A percentile compares a stretch with the other conserved stretches of the same genome.
Evolutionary conservation across 2,329 filamentous ascomycete species (phyloP).

Genomic region (Cladophialophora carrionii): DNA sequence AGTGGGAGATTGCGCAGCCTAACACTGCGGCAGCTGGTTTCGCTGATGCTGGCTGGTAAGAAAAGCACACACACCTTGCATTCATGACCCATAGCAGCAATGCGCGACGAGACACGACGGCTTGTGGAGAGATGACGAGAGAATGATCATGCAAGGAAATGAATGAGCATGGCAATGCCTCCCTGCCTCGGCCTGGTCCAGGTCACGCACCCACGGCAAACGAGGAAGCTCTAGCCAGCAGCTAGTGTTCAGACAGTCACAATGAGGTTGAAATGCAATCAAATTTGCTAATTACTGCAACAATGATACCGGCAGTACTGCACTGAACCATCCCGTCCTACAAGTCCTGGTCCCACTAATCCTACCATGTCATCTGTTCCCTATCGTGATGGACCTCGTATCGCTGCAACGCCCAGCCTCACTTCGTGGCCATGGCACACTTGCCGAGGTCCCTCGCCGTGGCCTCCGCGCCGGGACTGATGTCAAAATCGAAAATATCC

Average conservation of each 20-base stretch:
- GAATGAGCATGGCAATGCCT: background rate
- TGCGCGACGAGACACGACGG: background rate
- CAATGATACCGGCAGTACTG: background rate
- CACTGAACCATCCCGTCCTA: background rate
- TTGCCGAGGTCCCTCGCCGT: constrained; percentile 68
- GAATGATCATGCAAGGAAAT: background rate
- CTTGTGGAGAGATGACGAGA: background rate
- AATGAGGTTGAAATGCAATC: background rate
- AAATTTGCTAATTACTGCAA: background rate
- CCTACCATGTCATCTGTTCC: background rate
- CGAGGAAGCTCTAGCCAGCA: background rate
- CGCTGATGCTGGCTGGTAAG: constrained; percentile 17
- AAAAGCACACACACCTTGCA: no score
- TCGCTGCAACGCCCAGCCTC: background rate
- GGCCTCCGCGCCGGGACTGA: constrained; percentile 65
- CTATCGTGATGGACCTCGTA: background rate
- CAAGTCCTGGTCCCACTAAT: background rate
- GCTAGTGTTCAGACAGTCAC: background rate
- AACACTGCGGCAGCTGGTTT: constrained; percentile 1
- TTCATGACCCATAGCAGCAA: background rate
- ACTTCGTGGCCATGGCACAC: constrained; percentile 57
- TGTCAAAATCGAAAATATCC: constrained; percentile 95
- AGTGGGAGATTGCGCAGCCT: constrained; percentile 25
- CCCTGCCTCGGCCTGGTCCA: background rate
- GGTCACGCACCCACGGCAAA: background rate